Base-by-base conservation (phyloP, 257 asterid genomes). In the Solanum sparsipilum region DNA sequence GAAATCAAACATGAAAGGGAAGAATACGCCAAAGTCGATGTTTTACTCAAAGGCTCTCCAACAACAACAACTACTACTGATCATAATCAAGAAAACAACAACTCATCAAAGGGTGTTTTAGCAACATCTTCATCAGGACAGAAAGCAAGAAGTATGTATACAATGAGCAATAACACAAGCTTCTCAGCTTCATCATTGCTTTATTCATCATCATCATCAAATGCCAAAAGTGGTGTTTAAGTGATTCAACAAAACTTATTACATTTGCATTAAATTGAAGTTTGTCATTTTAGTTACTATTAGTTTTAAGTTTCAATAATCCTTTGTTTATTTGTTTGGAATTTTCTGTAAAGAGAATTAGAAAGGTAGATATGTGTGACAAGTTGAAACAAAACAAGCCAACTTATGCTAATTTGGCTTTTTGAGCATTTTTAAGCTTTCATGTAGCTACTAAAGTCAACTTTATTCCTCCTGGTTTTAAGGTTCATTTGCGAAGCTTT, bases 1-100 rank as follows among this genome's bases (percentile, higher is more conserved):
- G 94, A 92, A 84, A 92, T 92, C 89, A 92, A 89, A 89, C 91
- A 90, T 63, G 94, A 92, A 87, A 89, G 93, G 68, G 94, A 92
- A 71, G 93, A 90, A 35, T 90, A 82, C 41, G 90, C 93, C 15
- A 92, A 92, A 44, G 90, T 88, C 65, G 94, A 92, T 68, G 86
- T 67, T 36, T 73, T 90, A 82, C 86, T 91, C 34, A 91, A 90
- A 86, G 88, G 88, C 86, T 88, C 88, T 35, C 88, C 91, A 31
- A 48, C 88, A 31, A 71, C 88, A 71, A 39, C 88, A 31, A 71
- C 88, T 63, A 39, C 60, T 35, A 20, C 89, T 20, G 56, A 81
- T 25, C 36, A 70, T 71, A 36, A 38, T 11, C 87, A 78, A 38
- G 86, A 70, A 70, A 36, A 82, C 38, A 81, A 82, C 12, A 78